Percentiles rank a stretch among this genome's conserved stretches.
Evolutionary conservation across 2,329 filamentous ascomycete genomes (phyloP).

Genomic region (Exophiala bonariae): DNA sequence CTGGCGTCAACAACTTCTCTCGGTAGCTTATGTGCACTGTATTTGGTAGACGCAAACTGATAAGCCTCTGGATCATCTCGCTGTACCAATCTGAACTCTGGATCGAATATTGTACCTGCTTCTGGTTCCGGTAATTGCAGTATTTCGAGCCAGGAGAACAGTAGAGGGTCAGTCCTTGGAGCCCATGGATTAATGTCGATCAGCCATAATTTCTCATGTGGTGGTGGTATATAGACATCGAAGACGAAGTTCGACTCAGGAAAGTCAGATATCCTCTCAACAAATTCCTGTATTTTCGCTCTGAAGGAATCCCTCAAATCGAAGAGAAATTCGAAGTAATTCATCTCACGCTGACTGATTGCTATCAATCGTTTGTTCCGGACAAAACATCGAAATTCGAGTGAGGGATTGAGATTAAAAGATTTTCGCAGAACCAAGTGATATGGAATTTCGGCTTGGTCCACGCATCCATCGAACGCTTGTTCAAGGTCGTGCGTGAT

Average conservation of each 20-base stretch:
- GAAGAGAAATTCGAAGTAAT: constrained; percentile 82
- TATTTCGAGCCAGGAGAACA: constrained; percentile 89
- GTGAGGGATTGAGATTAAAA: constrained; percentile 81
- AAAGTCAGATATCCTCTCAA: constrained; percentile 65
- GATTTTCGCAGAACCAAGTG: constrained; percentile 84
- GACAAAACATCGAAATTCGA: constrained; percentile 96
- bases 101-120: constrained; percentile 51
- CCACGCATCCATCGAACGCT: constrained; percentile 74
- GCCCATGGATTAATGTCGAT: constrained; percentile 98
- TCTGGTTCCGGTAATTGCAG: constrained; percentile 60
- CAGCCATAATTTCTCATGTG: constrained; percentile 75
- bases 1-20: constrained; percentile 81
- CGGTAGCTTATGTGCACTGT: constrained; percentile 92
- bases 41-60: constrained; percentile 80
- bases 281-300: constrained; percentile 72
- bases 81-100: constrained; percentile 79
- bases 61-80: constrained; percentile 86
- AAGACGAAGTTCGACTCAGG: constrained; percentile 83
- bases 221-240: constrained; percentile 83
- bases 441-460: constrained; percentile 60
- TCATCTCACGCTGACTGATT: constrained; percentile 85
- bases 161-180: constrained; percentile 77
- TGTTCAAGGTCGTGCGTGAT: constrained; percentile 92
- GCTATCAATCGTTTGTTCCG: constrained; percentile 76
- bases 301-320: constrained; percentile 66